Evolutionary conservation across 148 eudicot genomes (phyloP), one percentile per base, ranked within the genome.

Genomic region (Camellia sinensis): DNA sequence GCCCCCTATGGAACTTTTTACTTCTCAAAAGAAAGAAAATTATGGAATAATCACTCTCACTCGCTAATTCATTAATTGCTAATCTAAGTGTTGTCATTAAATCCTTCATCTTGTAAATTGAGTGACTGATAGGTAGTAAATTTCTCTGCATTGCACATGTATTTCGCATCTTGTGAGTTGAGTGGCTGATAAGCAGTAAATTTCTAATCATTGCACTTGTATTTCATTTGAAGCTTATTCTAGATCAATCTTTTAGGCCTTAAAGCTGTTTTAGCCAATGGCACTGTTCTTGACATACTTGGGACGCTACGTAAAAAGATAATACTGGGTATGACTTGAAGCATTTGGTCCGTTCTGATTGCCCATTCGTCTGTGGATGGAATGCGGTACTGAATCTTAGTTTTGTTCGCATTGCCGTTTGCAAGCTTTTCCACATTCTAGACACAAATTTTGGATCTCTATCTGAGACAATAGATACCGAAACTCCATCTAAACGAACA

Each of bases 251-350:
- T 84, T 87, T 82, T 83, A 95, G 99, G 99, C 78, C 85, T 95
- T 87, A 97, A 95, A 89, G 99, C 86, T 82, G 97, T 93, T 77
- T 88, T 92, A 75, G 97, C 98, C 66, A 80, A 93, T 93, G 99
- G 99, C 78, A 87, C 90, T 21, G 90, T 95, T 83, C 88, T 95
- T 87, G 97, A 95, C 83, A 92, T 95, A 95, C 95, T 95, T 80
- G 95, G 97, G 65, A 93, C 98, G 74, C 85, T 93, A 76, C 94
- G 99, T 62, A 95, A 95, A n/a, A n/a, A 89, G 99, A 95, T 81
- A 95, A 95, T 84, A 95, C 99, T 84, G 99, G 99, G 85, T 95
- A 95, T 86, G 99, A 95, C 89, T 85, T 95, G 89, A 95, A 95
- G 90, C 99, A 95, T 88, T 93, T 93, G 84, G n/a, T n/a, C n/a